These are phyloP conservation scores for Trichosporon asahii DNA, from an alignment of 1,284 basidiomycete species.

Conservation along the genomic window DNA sequence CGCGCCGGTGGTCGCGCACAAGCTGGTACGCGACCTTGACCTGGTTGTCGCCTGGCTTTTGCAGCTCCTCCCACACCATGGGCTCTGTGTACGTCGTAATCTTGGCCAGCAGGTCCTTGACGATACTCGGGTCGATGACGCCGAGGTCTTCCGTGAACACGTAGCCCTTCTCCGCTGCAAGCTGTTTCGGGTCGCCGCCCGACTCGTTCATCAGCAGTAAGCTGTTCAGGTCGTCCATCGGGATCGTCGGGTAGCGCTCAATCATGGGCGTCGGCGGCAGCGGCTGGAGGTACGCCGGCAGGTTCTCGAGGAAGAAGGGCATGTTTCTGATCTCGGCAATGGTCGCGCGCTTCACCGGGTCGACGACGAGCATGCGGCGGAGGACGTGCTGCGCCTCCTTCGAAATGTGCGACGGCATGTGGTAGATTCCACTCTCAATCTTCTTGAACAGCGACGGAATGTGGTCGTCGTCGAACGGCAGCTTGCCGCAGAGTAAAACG, in stretches of 20 bases:
- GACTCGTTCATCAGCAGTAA: conserved; percentile 45
- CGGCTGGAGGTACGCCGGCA: conserved; percentile 81
- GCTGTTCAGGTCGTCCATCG: conserved; percentile 48
- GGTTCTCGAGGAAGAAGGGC: conserved; percentile 78
- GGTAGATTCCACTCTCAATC: conserved; percentile 82
- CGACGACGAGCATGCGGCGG: conserved; percentile 80
- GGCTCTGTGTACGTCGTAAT: conserved; percentile 75
- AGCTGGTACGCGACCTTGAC: conserved; percentile 97
- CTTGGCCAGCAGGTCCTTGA: conserved; percentile 72
- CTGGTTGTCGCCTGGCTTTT: conserved; percentile 83
- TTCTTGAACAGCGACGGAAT: conserved; percentile 87
- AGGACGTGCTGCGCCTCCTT: conserved; percentile 73
- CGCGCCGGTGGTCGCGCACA: conserved; percentile 79
- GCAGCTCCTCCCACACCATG: conserved; percentile 79
- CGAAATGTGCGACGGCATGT: conserved; percentile 73
- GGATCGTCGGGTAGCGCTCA: conserved; percentile 43
- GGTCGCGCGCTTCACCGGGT: conserved; percentile 88
- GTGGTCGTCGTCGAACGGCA: conserved; percentile 94
- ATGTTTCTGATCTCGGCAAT: conserved; percentile 83
- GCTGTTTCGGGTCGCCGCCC: conserved; percentile 44
- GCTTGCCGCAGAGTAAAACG: conserved; percentile 85
- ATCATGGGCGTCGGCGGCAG: conserved; percentile 69
- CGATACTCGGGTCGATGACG: conserved; percentile 80
- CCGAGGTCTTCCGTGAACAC: conserved; percentile 61
- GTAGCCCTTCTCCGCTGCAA: conserved; percentile 50